Evolutionary conservation across 2,329 filamentous ascomycete genomes (phyloP).

Genomic region (Alternaria atra): DNA sequence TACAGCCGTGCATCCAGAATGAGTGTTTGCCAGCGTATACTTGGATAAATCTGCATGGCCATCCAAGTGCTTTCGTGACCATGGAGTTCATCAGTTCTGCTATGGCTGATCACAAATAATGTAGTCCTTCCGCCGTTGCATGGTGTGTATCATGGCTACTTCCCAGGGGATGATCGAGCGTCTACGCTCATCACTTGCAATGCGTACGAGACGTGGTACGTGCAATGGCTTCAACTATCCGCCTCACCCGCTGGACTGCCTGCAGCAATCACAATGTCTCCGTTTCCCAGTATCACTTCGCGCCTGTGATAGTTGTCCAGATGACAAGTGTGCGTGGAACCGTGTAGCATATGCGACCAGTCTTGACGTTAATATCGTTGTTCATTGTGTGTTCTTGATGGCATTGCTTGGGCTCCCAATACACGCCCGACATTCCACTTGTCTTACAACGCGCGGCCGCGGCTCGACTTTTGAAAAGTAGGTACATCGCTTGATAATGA

Average conservation of each 20-base stretch:
- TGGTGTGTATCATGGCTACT: slow-evolving; percentile 2
- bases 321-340: not conserved
- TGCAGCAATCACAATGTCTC: not conserved
- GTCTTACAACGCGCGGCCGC: not conserved
- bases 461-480: not conserved
- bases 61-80: not conserved
- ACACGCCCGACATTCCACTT: not conserved
- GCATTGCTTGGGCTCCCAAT: not conserved
- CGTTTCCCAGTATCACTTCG: not conserved
- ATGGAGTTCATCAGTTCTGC: not conserved
- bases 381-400: not conserved
- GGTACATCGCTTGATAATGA: not conserved
- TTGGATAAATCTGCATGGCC: not conserved
- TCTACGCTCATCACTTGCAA: not conserved
- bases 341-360: not conserved
- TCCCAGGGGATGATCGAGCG: slow-evolving; percentile 2
- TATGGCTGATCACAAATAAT: not conserved
- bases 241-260: not conserved
- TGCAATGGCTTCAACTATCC: not conserved
- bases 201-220: not conserved
- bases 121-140: not conserved
- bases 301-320: not conserved
- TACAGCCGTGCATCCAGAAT: not conserved
- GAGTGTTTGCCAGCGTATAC: not conserved
- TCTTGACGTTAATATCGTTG: not conserved